Evolutionary conservation across 148 eudicot species (phyloP).

Genomic region (Cornus suecica): DNA sequence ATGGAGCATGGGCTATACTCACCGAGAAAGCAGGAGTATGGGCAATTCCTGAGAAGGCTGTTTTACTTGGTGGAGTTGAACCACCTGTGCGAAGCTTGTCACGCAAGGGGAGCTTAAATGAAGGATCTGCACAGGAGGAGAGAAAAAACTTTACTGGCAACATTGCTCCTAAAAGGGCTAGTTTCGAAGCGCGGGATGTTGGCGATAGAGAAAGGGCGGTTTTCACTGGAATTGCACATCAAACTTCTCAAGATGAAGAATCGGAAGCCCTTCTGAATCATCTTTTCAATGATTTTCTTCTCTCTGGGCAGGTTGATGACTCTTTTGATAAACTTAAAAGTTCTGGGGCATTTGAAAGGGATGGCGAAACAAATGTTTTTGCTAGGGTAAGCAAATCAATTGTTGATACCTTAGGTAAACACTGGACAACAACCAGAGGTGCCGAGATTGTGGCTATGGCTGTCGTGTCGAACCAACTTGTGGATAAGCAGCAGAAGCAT

Average conservation of each 20-base stretch:
- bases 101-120: slow-evolving; percentile 93
- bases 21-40: slow-evolving; percentile 97
- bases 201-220: slow-evolving; percentile 53
- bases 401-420: slow-evolving; percentile 93
- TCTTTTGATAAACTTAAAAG: slow-evolving; percentile 63
- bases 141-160: slow-evolving; percentile 41
- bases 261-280: slow-evolving; percentile 72
- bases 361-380: slow-evolving; percentile 84
- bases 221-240: slow-evolving; percentile 47
- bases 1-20: slow-evolving; percentile 89
- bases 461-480: slow-evolving; percentile 68
- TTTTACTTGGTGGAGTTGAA: slow-evolving; percentile 90
- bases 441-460: slow-evolving; percentile 78
- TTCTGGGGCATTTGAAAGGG: slow-evolving; percentile 87
- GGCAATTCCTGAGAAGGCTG: slow-evolving; percentile 98
- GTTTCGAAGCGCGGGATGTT: slow-evolving; percentile 47
- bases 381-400: slow-evolving; percentile 82
- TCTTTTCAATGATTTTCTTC: slow-evolving; percentile 71
- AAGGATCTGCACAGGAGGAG: slow-evolving; percentile 61
- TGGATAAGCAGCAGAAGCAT: slow-evolving; percentile 92
- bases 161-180: slow-evolving; percentile 58
- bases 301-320: slow-evolving; percentile 66
- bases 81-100: slow-evolving; percentile 97
- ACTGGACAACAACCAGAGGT: slow-evolving; percentile 98
- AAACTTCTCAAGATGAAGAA: slow-evolving; percentile 86